phyloP scores from a whole-genome alignment of 306 rosid genomes.

The cucumber (Cucumis sativus) region Cucumber_9930_V3 NC_026657.2:1966001-1966500 shows the following conservation, averaged over 20 bases:
- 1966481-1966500: neutral
- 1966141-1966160: neutral
- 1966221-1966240: slow-evolving; percentile 58
- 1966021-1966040: slow-evolving; percentile 55
- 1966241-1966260: slow-evolving; percentile 69
- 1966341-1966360: neutral
- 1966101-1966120: neutral
- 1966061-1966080: neutral
- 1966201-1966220: slow-evolving; percentile 49
- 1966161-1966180: neutral
- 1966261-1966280: slow-evolving; percentile 16
- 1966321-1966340: neutral
- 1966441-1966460: neutral
- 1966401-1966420: neutral
- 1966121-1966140: neutral
- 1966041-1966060: slow-evolving; percentile 44
- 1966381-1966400: neutral
- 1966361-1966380: neutral
- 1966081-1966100: neutral
- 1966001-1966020: slow-evolving; percentile 65
- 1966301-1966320: neutral
- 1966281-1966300: neutral
- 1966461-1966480: neutral
- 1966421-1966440: neutral
- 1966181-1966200: slow-evolving; percentile 82